Base-by-base conservation (phyloP, 2,329 filamentous ascomycete species). In the Penicillium sp. region DNA sequence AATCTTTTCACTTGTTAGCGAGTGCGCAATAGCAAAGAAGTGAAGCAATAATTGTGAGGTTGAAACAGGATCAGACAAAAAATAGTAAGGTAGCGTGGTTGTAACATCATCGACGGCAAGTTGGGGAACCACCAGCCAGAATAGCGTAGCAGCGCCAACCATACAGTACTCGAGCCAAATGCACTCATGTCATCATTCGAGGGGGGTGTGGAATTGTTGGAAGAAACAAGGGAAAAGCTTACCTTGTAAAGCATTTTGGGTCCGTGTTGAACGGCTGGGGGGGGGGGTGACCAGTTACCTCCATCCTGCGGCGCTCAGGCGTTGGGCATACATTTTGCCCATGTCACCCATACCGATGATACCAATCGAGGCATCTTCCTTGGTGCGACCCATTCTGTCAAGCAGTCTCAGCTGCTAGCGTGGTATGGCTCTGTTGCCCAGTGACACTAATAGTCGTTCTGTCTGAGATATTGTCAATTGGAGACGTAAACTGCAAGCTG, bases 91-190 rank as follows among this genome's bases (percentile, higher is more conserved):
- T 97, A 97, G 93, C 93, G 90, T 88, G 94, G 89, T 87, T 81
- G 86, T 96, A 88, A 95, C 93, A 97, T 97, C 93, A 97, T 85
- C 84, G 93, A 96, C 88, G 84, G 83, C 81, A 79, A 79, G 79
- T 79, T 74, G 75, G 78, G 73, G 63, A 71, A 70, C 65, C 67
- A 78, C 77, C 77, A 78, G 81, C 88, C 90, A 93, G 83, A 88
- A 96, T 86, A 89, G 88, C 81, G 77, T 79, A 77, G 80, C 80
- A 79, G 79, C 76, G 68, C 75, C 72, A 79, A 77, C 79, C 81
- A 79, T 77, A 80, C 86, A 85, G 92, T 96, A 83, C 93, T 97
- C 93, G 91, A 97, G 93, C 93, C 93, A 97, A 97, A 97, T 97
- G 93, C 93, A 92, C 93, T 97, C 93, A 93, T 91, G 93, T 97